phyloP scores from a whole-genome alignment of 2,329 filamentous ascomycete genomes.

The Diplodia scrobiculata region DNA sequence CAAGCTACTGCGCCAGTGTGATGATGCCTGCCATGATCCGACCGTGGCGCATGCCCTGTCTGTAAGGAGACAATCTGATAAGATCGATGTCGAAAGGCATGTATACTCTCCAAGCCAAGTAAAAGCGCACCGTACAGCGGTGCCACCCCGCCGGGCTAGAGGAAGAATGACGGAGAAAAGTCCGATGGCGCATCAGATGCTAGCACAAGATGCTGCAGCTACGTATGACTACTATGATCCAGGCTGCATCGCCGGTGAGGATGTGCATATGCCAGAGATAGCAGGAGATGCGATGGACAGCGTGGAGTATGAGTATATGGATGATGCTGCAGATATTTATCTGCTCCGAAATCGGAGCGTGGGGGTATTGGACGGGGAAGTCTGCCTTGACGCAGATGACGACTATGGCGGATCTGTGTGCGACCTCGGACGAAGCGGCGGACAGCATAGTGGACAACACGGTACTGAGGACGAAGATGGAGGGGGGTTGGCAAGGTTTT shows the following conservation, averaged over 20 bases:
- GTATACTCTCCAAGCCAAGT: slow-evolving; percentile 2
- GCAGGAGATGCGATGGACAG: neutral
- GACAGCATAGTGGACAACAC: neutral
- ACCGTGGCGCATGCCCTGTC: neutral
- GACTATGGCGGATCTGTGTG: neutral
- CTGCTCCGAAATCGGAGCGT: neutral
- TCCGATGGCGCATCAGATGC: slow-evolving; percentile 11
- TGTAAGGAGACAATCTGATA: neutral
- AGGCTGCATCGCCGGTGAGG: neutral
- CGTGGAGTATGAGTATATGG: neutral
- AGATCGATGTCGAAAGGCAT: neutral
- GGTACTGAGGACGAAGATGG: slow-evolving; percentile 28
- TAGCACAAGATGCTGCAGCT: neutral
- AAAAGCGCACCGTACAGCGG: neutral
- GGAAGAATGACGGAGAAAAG: neutral
- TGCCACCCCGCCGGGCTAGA: neutral
- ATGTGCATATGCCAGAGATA: neutral
- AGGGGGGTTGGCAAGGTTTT: slow-evolving; percentile 43
- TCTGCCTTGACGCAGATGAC: neutral
- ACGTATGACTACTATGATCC: neutral
- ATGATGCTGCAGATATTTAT: slow-evolving; percentile 2
- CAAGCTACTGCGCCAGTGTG: slow-evolving; percentile 37
- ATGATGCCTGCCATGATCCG: slow-evolving; percentile 29
- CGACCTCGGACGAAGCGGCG: neutral
- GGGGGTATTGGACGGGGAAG: neutral